Evolutionary conservation across 176 grass and related monocot genomes (phyloP).

Genomic region (Puccinellia tenuiflora): DNA sequence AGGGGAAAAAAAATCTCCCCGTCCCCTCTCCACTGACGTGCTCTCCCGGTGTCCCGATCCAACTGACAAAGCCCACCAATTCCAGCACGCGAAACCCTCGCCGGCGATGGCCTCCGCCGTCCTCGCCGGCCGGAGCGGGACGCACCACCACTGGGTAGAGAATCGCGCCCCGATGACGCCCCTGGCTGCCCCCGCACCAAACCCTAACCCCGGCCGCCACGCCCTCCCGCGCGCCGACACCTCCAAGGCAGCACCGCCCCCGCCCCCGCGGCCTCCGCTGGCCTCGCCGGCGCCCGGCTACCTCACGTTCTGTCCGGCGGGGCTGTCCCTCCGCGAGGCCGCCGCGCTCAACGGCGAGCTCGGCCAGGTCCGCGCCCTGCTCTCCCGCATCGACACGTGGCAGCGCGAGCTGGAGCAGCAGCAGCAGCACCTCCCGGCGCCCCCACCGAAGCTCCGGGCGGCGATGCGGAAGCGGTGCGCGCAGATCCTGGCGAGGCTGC

Average conservation of each 20-base stretch:
- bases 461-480: slow-evolving; percentile 64
- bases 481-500: slow-evolving; percentile 67
- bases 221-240: slow-evolving; percentile 19
- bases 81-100: slow-evolving; percentile 19
- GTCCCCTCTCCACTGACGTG: background rate
- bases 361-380: slow-evolving; percentile 62
- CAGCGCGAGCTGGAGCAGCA: slow-evolving; percentile 12
- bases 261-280: background rate
- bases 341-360: slow-evolving; percentile 63
- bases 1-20: background rate
- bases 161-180: slow-evolving; percentile 28
- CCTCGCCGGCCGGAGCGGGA: slow-evolving; percentile 48
- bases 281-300: background rate
- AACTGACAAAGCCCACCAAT: slow-evolving; percentile 4
- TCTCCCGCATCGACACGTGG: slow-evolving; percentile 66
- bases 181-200: slow-evolving; percentile 27
- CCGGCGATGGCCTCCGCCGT: slow-evolving; percentile 73
- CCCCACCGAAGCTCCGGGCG: slow-evolving; percentile 29
- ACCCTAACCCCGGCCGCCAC: slow-evolving; percentile 43
- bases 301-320: slow-evolving; percentile 33
- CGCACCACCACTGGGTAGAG: slow-evolving; percentile 50
- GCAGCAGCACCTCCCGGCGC: background rate
- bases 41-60: slow-evolving; percentile 23
- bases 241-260: background rate
- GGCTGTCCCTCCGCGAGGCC: slow-evolving; percentile 34